Evolutionary conservation across 768 basidiomycete genomes (phyloP).

Genomic region (Rhizopogon vesiculosus): DNA sequence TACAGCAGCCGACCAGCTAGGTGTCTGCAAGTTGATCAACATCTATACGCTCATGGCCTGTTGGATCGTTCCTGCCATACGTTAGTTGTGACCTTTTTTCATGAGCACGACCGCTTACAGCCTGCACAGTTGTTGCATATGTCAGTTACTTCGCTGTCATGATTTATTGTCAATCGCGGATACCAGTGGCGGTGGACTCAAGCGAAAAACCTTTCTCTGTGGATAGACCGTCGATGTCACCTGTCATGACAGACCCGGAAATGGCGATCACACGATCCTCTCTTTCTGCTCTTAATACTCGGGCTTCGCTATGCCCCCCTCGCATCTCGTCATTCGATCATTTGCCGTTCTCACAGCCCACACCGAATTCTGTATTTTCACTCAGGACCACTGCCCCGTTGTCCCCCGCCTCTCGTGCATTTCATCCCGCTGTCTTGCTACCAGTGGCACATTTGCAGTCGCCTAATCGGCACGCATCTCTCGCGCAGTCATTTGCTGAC

Average conservation of each 20-base stretch:
- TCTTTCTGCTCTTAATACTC: neutral
- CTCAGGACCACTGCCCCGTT: neutral
- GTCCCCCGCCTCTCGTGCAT: neutral
- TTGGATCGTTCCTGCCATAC: slow-evolving; percentile 49
- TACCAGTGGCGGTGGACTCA: slow-evolving; percentile 13
- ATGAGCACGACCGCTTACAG: neutral
- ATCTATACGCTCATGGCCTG: slow-evolving; percentile 44
- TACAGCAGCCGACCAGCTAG: slow-evolving; percentile 35
- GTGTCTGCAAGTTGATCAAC: slow-evolving; percentile 44
- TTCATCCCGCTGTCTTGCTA: neutral
- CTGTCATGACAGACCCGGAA: slow-evolving; percentile 17
- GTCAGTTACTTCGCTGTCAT: slow-evolving; percentile 34
- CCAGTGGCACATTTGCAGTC: neutral
- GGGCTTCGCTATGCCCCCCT: neutral
- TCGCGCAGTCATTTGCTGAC: neutral
- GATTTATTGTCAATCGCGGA: slow-evolving; percentile 30
- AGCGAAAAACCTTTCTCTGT: neutral
- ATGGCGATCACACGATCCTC: neutral
- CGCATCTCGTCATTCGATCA: neutral
- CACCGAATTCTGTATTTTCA: neutral
- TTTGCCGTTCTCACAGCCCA: neutral
- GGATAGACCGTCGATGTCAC: slow-evolving; percentile 8
- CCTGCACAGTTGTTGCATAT: slow-evolving; percentile 37
- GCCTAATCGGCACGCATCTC: neutral
- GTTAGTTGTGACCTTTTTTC: slow-evolving; percentile 32